A percentile compares a stretch with the other conserved stretches of the same genome.
Evolutionary conservation across 164 flowering plant genomes (phyloP).

Genomic region (Vitis amurensis): DNA sequence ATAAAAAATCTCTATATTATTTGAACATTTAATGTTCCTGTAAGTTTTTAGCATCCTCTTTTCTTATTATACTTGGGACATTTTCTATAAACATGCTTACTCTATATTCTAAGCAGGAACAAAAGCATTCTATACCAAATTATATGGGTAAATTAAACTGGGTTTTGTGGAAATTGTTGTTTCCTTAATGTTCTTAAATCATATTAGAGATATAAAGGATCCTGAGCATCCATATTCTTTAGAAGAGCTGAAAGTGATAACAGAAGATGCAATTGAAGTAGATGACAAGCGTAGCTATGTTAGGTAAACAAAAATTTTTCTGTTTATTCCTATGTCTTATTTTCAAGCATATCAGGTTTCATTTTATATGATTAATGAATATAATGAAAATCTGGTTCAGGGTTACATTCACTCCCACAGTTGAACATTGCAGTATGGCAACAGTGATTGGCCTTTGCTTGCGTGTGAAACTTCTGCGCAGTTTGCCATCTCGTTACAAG

Average conservation of each 20-base stretch:
- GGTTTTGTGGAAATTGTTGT: neutral
- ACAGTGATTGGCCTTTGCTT: constrained; percentile 83
- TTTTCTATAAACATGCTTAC: too few species aligned
- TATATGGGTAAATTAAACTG: too few species aligned
- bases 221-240: constrained; percentile 93
- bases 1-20: too few species aligned
- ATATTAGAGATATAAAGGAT: constrained; percentile 88
- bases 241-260: constrained; percentile 84
- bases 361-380: neutral
- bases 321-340: neutral
- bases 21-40: too few species aligned
- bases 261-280: constrained; percentile 88
- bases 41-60: too few species aligned
- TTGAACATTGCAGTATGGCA: constrained; percentile 88
- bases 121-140: too few species aligned
- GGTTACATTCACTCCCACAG: constrained; percentile 90
- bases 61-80: too few species aligned
- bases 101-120: too few species aligned
- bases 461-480: constrained; percentile 72
- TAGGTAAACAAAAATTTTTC: constrained; percentile 32
- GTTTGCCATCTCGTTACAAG: constrained; percentile 88
- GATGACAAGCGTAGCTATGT: constrained; percentile 61
- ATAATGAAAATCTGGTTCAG: constrained; percentile 37
- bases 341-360: neutral
- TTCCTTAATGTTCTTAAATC: constrained; percentile 62